A percentile compares a stretch with the other conserved stretches of the same genome.
phyloP scores from a whole-genome alignment of 1,139 yeast genomes.

The Pichia sp. region DNA sequence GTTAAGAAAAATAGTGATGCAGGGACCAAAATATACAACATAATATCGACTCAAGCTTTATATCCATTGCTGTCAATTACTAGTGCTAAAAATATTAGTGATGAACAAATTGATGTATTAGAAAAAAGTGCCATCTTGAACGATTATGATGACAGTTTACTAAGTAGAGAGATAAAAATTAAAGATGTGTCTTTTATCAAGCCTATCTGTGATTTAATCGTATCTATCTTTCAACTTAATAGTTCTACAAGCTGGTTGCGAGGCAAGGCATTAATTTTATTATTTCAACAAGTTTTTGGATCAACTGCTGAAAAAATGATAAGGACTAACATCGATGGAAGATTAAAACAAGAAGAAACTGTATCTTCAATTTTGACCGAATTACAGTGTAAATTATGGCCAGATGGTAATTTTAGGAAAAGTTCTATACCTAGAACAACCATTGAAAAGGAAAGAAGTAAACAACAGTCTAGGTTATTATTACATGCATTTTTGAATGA shows the following conservation, averaged over 20 bases:
- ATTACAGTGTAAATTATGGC: conserved; percentile 55
- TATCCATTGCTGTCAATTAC: conserved; percentile 10
- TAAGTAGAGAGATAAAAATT: neutral
- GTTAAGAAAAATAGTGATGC: conserved; percentile 31
- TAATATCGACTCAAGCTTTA: conserved; percentile 34
- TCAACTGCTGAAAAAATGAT: conserved; percentile 79
- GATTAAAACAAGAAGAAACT: conserved; percentile 42
- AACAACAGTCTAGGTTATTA: conserved; percentile 54
- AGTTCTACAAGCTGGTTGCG: conserved; percentile 70
- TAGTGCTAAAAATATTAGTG: conserved; percentile 1
- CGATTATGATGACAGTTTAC: neutral
- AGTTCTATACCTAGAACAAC: conserved; percentile 39
- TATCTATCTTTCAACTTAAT: conserved; percentile 63
- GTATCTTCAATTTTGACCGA: conserved; percentile 41
- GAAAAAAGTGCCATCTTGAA: neutral
- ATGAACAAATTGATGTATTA: neutral
- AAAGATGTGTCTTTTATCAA: conserved; percentile 50
- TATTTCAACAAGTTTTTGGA: conserved; percentile 80
- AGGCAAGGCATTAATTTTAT: conserved; percentile 76
- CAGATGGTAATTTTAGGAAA: conserved; percentile 48
- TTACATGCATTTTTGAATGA: conserved; percentile 56
- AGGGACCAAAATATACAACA: conserved; percentile 41
- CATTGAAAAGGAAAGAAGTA: conserved; percentile 47
- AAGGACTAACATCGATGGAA: conserved; percentile 40
- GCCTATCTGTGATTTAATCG: conserved; percentile 74